phyloP scores from a whole-genome alignment of 2,329 filamentous ascomycete species.

The Phialocephala subalpina region DNA sequence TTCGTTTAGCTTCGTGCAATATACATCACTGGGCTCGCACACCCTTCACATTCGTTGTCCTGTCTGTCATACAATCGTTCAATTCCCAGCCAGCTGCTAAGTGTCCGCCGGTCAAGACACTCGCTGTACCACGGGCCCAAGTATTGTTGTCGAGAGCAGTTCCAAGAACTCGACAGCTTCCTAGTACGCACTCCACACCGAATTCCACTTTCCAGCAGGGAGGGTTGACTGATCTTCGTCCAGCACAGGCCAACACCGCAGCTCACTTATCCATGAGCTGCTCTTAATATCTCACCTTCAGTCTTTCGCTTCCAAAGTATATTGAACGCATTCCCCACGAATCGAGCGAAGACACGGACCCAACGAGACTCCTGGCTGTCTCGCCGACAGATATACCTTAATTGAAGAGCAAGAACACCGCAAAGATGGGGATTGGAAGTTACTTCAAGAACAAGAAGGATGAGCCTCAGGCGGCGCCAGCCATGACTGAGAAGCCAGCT shows the following conservation, averaged over 20 bases:
- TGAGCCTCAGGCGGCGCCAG: constrained; percentile 34
- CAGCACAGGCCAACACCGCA: constrained; percentile 22
- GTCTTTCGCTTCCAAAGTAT: constrained; percentile 39
- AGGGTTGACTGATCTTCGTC: constrained; percentile 21
- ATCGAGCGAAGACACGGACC: constrained; percentile 8
- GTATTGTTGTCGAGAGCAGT: constrained; percentile 22
- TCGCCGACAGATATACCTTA: constrained; percentile 23
- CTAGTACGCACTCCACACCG: neutral
- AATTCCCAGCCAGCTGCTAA: constrained; percentile 16
- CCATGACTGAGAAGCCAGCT: constrained; percentile 36
- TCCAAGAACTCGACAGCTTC: neutral
- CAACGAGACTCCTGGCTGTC: constrained; percentile 34
- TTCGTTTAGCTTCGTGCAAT: constrained; percentile 35
- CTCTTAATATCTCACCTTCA: constrained; percentile 32
- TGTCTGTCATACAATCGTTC: constrained; percentile 34
- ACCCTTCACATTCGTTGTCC: constrained; percentile 33
- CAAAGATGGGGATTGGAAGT: constrained; percentile 64
- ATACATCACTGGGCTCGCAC: constrained; percentile 36
- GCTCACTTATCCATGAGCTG: constrained; percentile 31
- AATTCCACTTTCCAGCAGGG: neutral
- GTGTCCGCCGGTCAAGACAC: constrained; percentile 28
- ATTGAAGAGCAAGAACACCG: constrained; percentile 32
- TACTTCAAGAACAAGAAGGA: constrained; percentile 68
- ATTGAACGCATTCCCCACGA: neutral
- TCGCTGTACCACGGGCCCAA: constrained; percentile 20